phyloP scores from a whole-genome alignment of 345 rosid genomes.

The Linum trigynum region DNA sequence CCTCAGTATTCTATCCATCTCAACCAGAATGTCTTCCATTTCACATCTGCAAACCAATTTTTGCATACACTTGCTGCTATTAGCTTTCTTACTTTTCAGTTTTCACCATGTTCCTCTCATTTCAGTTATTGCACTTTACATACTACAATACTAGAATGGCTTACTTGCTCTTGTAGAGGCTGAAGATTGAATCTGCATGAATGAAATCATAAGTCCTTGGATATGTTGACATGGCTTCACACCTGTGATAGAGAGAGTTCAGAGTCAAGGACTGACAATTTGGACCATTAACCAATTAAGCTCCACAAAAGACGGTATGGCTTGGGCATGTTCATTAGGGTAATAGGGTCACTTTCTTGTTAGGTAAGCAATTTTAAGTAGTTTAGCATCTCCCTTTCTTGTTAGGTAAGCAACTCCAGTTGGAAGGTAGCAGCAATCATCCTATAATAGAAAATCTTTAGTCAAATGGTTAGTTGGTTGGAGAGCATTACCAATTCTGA shows the following conservation, averaged over 20 bases:
- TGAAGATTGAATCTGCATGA: conserved; percentile 73
- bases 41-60: conserved; percentile 41
- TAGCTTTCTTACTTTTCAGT: not conserved
- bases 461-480: not conserved
- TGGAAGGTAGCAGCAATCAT: not conserved
- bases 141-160: not conserved
- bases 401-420: not conserved
- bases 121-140: not conserved
- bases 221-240: conserved; percentile 93
- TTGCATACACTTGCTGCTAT: not conserved
- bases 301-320: too few species aligned
- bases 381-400: conserved; percentile 5
- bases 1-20: conserved; percentile 81
- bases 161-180: conserved; percentile 51
- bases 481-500: conserved; percentile 59
- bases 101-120: not conserved
- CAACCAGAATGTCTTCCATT: conserved; percentile 62
- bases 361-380: not conserved
- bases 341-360: too few species aligned
- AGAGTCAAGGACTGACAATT: not conserved
- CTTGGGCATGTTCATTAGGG: not conserved
- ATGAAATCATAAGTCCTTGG: conserved; percentile 91
- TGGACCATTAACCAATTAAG: too few species aligned
- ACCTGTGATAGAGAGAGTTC: conserved; percentile 24
- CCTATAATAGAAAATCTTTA: not conserved